Conservation (phyloP, 2,329 filamentous ascomycete genomes). For the Aspergillus fumigatiaffinis region DNA sequence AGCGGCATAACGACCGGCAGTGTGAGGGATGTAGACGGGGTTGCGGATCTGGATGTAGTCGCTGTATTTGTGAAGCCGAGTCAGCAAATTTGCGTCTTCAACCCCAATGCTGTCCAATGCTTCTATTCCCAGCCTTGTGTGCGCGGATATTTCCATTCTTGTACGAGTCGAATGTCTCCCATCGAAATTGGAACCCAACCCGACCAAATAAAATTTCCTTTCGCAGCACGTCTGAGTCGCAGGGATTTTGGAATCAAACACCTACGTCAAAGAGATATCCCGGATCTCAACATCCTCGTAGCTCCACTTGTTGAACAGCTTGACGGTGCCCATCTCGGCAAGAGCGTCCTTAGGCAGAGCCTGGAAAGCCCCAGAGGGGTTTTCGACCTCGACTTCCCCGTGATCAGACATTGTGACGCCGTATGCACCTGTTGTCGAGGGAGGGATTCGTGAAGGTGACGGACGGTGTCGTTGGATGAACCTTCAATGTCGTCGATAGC, state of each 20-base stretch:
- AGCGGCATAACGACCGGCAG: conserved; percentile 94
- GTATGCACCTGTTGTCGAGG: conserved; percentile 37
- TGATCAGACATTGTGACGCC: conserved; percentile 78
- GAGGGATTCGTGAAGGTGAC: conserved; percentile 36
- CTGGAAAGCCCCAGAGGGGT: conserved; percentile 63
- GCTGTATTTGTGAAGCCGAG: conserved; percentile 51
- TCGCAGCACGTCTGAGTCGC: conserved; percentile 19
- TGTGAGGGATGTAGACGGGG: conserved; percentile 98
- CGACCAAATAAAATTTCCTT: conserved; percentile 8
- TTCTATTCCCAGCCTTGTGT: neutral
- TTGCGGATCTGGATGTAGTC: conserved; percentile 99
- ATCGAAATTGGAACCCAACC: neutral
- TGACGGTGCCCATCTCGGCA: conserved; percentile 84
- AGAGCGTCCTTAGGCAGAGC: conserved; percentile 91
- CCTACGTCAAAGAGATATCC: conserved; percentile 99
- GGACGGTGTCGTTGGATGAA: conserved; percentile 38
- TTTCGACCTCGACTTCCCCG: conserved; percentile 91
- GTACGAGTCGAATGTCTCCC: neutral
- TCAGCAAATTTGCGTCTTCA: conserved; percentile 27
- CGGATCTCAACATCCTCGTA: conserved; percentile 99
- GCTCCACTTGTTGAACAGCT: conserved; percentile 97
- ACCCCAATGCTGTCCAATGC: neutral
- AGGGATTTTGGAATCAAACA: conserved; percentile 28
- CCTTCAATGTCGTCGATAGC: conserved; percentile 33
- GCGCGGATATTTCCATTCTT: conserved; percentile 2